Conservation (phyloP, 441 rosid species). For the Gossypium schwendimanii region DNA sequence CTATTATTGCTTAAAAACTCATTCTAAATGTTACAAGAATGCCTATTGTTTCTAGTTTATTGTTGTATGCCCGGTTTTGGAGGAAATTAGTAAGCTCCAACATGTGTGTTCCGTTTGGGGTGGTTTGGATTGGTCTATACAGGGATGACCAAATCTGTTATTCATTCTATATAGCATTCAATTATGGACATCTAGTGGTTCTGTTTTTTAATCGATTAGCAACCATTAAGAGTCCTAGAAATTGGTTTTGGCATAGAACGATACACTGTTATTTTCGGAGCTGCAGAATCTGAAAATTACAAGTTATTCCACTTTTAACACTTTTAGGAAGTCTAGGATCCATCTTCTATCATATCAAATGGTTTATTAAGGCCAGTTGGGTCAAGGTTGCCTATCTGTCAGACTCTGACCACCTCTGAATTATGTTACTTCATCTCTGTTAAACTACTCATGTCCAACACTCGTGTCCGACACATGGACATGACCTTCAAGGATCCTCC, state of each 20-base stretch:
- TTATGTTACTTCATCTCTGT: not conserved
- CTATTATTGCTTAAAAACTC: not conserved
- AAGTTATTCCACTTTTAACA: not conserved
- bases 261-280: not conserved
- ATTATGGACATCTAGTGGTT: not conserved
- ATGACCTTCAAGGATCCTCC: not conserved
- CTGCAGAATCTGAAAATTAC: not conserved
- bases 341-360: not conserved
- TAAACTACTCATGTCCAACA: not conserved
- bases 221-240: not conserved
- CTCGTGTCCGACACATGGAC: not conserved
- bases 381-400: not conserved
- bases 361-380: not conserved
- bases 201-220: not conserved
- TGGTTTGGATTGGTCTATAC: not conserved
- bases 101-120: not conserved
- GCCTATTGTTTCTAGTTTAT: not conserved
- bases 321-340: not conserved
- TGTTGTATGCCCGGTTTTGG: not conserved
- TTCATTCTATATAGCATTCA: not conserved
- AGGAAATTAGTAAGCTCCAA: not conserved
- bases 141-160: not conserved
- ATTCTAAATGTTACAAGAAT: not conserved
- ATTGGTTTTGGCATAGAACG: not conserved
- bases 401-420: not conserved